Percentiles rank a stretch among this genome's conserved stretches.
phyloP scores from a whole-genome alignment of 257 asterid species.

The Leonotis leonurus region DNA sequence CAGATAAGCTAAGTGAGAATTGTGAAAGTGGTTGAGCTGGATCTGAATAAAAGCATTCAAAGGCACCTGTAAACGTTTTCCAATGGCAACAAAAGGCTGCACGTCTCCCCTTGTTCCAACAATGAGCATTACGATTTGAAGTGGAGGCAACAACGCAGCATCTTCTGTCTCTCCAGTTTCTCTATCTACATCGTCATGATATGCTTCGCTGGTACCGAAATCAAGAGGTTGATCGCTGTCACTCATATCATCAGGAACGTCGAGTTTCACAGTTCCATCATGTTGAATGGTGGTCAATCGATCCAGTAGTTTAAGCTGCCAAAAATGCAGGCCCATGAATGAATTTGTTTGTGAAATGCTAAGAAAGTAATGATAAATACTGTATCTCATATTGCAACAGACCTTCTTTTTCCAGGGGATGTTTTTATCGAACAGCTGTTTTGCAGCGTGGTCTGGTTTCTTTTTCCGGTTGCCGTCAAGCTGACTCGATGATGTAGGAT shows the following conservation, averaged over 20 bases:
- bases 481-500: slow-evolving; percentile 19
- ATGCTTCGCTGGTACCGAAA: slow-evolving; percentile 35
- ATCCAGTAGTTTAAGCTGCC: slow-evolving; percentile 58
- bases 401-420: slow-evolving; percentile 64
- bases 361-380: too few relatives aligned
- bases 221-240: slow-evolving; percentile 40
- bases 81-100: slow-evolving; percentile 85
- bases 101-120: slow-evolving; percentile 96
- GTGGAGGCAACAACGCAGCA: slow-evolving; percentile 44
- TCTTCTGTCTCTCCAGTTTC: slow-evolving; percentile 28
- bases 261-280: slow-evolving; percentile 76
- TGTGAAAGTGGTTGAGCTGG: too few relatives aligned
- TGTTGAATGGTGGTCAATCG: slow-evolving; percentile 52
- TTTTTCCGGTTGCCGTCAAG: slow-evolving; percentile 17
- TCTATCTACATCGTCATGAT: slow-evolving; percentile 28
- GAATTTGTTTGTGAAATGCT: too few relatives aligned
- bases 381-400: slow-evolving; percentile 7
- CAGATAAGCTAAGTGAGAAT: background rate
- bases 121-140: slow-evolving; percentile 80
- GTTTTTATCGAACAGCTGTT: slow-evolving; percentile 48
- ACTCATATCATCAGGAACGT: slow-evolving; percentile 55
- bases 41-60: too few relatives aligned
- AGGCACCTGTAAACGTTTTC: slow-evolving; percentile 68
- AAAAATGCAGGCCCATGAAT: slow-evolving; percentile 10
- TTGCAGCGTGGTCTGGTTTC: slow-evolving; percentile 25